Conservation (phyloP, 495 filamentous ascomycete genomes). For the Platismatia glauca region DNA sequence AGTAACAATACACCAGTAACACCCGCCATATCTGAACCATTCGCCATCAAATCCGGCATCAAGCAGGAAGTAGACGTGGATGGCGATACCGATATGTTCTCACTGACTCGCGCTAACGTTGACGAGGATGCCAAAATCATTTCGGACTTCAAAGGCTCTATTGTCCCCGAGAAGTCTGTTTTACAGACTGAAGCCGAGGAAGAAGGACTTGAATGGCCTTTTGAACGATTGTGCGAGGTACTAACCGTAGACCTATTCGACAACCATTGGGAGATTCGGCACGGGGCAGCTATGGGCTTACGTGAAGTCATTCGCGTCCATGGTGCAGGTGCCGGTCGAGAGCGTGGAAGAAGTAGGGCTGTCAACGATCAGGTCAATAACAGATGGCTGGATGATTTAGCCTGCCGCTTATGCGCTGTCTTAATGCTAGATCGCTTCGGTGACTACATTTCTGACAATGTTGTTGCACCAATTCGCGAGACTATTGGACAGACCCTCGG, state of each 20-base stretch:
- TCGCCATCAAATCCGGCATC: constrained; percentile 55
- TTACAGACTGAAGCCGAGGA: constrained; percentile 59
- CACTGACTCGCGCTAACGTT: constrained; percentile 60
- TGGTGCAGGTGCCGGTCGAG: constrained; percentile 79
- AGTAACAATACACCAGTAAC: constrained; percentile 57
- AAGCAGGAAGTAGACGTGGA: constrained; percentile 48
- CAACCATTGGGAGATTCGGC: constrained; percentile 89
- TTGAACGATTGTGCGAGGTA: constrained; percentile 86
- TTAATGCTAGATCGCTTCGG: constrained; percentile 97
- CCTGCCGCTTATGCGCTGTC: constrained; percentile 84
- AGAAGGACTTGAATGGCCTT: constrained; percentile 86
- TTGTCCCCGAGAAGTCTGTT: constrained; percentile 49
- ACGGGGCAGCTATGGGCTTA: constrained; percentile 91
- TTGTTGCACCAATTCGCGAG: constrained; percentile 90
- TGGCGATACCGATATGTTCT: constrained; percentile 67
- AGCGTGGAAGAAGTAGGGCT: constrained; percentile 54
- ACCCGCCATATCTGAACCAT: constrained; percentile 55
- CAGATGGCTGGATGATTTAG: constrained; percentile 84
- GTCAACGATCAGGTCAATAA: constrained; percentile 75
- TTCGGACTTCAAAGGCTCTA: constrained; percentile 86
- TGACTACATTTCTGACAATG: constrained; percentile 95
- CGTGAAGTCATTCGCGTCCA: constrained; percentile 89
- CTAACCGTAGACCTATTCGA: constrained; percentile 90
- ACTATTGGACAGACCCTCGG: constrained; percentile 94
- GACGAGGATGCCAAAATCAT: constrained; percentile 89